Conservation (phyloP, 1,284 basidiomycete species). For the Peniophora sp. region DNA sequence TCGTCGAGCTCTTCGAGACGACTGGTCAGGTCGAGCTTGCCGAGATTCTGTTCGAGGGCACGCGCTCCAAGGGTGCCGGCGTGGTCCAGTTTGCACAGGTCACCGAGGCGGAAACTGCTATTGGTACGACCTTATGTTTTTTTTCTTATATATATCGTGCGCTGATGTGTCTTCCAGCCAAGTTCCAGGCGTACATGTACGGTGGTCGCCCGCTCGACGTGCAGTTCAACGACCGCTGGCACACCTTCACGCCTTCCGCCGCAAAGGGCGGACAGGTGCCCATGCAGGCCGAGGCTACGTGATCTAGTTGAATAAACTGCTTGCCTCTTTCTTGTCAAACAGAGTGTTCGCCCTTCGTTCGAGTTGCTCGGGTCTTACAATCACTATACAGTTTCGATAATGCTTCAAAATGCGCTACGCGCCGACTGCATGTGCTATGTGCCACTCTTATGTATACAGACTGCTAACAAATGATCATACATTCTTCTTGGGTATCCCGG, state of each 20-base stretch:
- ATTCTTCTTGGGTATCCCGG: too few relatives aligned
- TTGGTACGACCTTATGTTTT: conserved; percentile 41
- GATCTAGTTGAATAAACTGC: background rate
- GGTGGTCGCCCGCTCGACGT: conserved; percentile 87
- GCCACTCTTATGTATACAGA: too few relatives aligned
- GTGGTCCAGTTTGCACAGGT: conserved; percentile 93
- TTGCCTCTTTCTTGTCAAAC: background rate
- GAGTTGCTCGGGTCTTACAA: too few relatives aligned
- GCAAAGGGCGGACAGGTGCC: conserved; percentile 76
- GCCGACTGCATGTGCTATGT: too few relatives aligned
- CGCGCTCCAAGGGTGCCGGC: conserved; percentile 88
- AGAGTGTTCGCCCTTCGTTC: too few relatives aligned
- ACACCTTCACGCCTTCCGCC: conserved; percentile 78
- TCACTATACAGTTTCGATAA: too few relatives aligned
- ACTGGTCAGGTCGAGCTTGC: conserved; percentile 92
- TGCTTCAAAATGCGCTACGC: too few relatives aligned
- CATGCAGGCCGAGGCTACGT: conserved; percentile 38
- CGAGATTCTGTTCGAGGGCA: conserved; percentile 88
- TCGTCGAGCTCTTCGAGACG: conserved; percentile 97
- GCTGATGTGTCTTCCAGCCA: conserved; percentile 40
- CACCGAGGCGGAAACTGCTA: conserved; percentile 87
- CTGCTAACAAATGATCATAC: too few relatives aligned
- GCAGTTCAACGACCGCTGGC: conserved; percentile 88
- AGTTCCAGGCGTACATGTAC: conserved; percentile 89
- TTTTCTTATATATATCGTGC: conserved; percentile 1